phyloP scores from a whole-genome alignment of 306 rosid genomes.

The Comarum palustre region DNA sequence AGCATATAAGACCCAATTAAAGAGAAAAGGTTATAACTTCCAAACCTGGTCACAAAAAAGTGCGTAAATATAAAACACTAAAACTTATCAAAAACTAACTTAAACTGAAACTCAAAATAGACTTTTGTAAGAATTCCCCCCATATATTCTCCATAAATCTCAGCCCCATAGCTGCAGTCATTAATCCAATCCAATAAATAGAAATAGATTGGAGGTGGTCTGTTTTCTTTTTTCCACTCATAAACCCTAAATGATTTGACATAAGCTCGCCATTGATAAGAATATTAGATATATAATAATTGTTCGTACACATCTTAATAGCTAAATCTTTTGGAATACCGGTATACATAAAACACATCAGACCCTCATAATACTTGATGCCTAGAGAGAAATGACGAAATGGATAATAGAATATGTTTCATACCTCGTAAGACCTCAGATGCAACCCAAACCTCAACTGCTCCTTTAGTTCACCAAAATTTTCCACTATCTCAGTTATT shows the following conservation, averaged over 20 bases:
- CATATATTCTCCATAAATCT: background rate
- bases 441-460: constrained; percentile 64
- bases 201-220: background rate
- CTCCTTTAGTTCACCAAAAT: constrained; percentile 52
- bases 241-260: background rate
- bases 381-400: constrained; percentile 16
- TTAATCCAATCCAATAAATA: background rate
- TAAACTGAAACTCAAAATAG: background rate
- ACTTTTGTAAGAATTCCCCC: background rate
- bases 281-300: background rate
- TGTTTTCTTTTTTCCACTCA: background rate
- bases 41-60: background rate
- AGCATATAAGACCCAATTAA: background rate
- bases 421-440: constrained; percentile 71
- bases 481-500: constrained; percentile 53
- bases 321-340: background rate
- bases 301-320: background rate
- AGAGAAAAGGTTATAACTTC: background rate
- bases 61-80: background rate
- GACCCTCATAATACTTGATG: constrained; percentile 2
- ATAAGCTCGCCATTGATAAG: background rate
- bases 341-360: constrained; percentile 1
- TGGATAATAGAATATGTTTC: constrained; percentile 16
- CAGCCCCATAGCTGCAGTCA: background rate
- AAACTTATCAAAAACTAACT: background rate